Conservation (phyloP, 2,329 filamentous ascomycete genomes). For the Xylaria sp. region DNA sequence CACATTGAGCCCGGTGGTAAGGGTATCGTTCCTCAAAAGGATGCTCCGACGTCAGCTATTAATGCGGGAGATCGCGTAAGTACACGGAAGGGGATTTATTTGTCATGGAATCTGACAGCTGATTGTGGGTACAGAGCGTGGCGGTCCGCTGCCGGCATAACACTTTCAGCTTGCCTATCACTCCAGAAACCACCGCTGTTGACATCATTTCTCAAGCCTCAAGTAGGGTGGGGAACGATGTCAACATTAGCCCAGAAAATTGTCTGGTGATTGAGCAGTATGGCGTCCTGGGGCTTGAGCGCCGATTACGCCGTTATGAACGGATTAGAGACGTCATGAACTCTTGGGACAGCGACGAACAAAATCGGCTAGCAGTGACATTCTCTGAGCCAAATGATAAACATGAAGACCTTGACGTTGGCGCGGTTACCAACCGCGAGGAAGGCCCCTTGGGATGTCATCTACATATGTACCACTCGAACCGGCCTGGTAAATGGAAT, state of each 20-base stretch:
- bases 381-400: conserved; percentile 66
- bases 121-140: conserved; percentile 65
- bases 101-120: conserved; percentile 40
- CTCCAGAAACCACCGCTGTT: conserved; percentile 75
- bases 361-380: conserved; percentile 78
- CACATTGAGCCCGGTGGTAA: conserved; percentile 58
- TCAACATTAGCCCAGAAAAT: conserved; percentile 68
- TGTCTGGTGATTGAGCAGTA: conserved; percentile 85
- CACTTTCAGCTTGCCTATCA: conserved; percentile 77
- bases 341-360: conserved; percentile 86
- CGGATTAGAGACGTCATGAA: conserved; percentile 88
- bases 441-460: conserved; percentile 73
- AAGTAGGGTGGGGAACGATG: conserved; percentile 67
- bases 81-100: conserved; percentile 38
- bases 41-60: conserved; percentile 82
- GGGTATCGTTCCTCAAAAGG: conserved; percentile 65
- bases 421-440: conserved; percentile 67
- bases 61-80: conserved; percentile 82
- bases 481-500: conserved; percentile 85
- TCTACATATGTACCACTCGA: conserved; percentile 82
- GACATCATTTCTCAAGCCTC: conserved; percentile 78
- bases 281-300: conserved; percentile 78
- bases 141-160: conserved; percentile 77
- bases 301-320: conserved; percentile 87
- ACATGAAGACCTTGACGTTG: conserved; percentile 71